Conservation (phyloP, 2,329 filamentous ascomycete genomes). For the Apiospora malaysiana region DNA sequence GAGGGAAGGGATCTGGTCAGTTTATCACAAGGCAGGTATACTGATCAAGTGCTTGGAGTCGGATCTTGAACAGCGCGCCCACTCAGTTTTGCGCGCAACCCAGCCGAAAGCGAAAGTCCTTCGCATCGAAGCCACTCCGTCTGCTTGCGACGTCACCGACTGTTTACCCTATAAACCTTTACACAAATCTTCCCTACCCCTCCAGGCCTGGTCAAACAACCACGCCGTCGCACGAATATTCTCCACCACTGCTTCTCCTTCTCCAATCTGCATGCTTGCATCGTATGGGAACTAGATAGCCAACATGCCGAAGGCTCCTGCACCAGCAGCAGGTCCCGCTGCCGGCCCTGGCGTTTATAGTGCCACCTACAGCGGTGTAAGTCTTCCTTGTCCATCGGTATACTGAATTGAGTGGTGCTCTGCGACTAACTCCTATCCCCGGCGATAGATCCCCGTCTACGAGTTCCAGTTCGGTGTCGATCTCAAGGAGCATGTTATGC, state of each 20-base stretch:
- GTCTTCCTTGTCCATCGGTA: slow-evolving; percentile 36
- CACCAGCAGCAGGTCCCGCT: slow-evolving; percentile 28
- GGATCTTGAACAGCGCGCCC: background rate
- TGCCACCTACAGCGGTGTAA: slow-evolving; percentile 72
- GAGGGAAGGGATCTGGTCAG: background rate
- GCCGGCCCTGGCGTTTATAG: slow-evolving; percentile 63
- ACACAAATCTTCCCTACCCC: background rate
- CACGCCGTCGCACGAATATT: background rate
- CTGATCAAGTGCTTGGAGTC: background rate
- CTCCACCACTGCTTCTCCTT: background rate
- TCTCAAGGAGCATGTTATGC: slow-evolving; percentile 89
- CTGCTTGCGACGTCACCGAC: background rate
- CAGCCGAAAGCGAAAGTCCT: background rate
- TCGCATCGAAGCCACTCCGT: background rate
- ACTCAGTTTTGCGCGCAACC: no score
- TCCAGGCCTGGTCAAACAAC: background rate
- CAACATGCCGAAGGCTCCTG: slow-evolving; percentile 54
- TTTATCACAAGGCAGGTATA: background rate
- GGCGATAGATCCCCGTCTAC: slow-evolving; percentile 83
- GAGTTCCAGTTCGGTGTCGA: slow-evolving; percentile 87
- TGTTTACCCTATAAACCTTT: background rate
- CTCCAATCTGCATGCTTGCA: slow-evolving; percentile 6
- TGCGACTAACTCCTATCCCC: slow-evolving; percentile 23
- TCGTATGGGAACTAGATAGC: background rate
- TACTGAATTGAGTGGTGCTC: background rate